Evolutionary conservation across 202 grass and related monocot species (phyloP), one percentile per base, ranked within the genome.

Genomic region (Panicum hallii): DNA sequence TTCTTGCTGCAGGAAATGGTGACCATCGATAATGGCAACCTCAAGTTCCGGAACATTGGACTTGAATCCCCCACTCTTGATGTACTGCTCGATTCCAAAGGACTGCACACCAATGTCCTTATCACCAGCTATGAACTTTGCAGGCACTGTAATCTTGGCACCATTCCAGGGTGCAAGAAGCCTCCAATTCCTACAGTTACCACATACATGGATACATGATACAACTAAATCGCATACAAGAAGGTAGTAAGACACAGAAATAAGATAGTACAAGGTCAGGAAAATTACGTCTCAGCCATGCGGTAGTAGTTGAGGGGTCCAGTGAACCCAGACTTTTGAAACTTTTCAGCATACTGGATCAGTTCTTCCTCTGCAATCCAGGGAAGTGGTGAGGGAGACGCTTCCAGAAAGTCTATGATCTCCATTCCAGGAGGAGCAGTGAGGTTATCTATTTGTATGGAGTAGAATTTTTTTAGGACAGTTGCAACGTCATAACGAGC

Each of bases 221-320:
- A 26, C 26, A 26, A 26, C 26, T 26, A 34, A 34, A 34, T 34
- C 34, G 34, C 34, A 34, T 34, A 34, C 34, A 26, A 26, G 26
- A 34, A 34, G 34, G 34, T 1, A 34, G 3, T 3, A 34, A 34
- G 34, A 34, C 34, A 34, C 34, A 34, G 34, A 34, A 34, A 34
- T 34, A 34, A 34, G 34, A 34, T 34, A 34, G 34, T 34, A 34
- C 34, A 34, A 34, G 34, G 34, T 34, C 1, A 34, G 55, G 64
- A 26, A 82, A 46, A 46, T 52, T 81, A 7, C 49, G 6, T 16
- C 7, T 88, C 90, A 7, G 64, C 5, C 70, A 73, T 78, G 55
- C 90, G 88, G 86, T 89, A 95, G 84, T 84, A 87, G 85, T 90
- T 95, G 20, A 90, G 78, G 15, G 93, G 88, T 34, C 85, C 93